Percentiles rank a stretch among this genome's conserved stretches.
phyloP scores from a whole-genome alignment of 192 early-diverging fungal species.

The Pilobolus umbonatus region DNA sequence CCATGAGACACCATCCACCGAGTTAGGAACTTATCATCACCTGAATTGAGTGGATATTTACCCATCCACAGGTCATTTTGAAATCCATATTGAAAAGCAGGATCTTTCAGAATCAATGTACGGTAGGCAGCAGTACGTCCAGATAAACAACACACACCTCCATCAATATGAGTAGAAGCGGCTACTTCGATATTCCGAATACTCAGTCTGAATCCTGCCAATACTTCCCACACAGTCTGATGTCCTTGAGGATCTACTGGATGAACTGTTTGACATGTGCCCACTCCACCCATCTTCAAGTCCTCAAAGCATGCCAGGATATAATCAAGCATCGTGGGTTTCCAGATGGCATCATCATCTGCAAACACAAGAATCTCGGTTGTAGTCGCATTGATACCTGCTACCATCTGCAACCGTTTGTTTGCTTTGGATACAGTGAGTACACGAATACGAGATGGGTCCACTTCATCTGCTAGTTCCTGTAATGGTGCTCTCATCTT shows the following conservation, averaged over 20 bases:
- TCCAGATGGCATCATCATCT: constrained; percentile 59
- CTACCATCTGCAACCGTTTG: constrained; percentile 56
- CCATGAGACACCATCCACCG: constrained; percentile 58
- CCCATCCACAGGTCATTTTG: constrained; percentile 53
- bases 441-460: constrained; percentile 41
- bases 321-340: constrained; percentile 47
- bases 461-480: constrained; percentile 40
- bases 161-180: constrained; percentile 58
- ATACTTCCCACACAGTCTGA: constrained; percentile 58
- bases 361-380: constrained; percentile 54
- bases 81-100: constrained; percentile 53
- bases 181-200: constrained; percentile 61
- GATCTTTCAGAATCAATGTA: constrained; percentile 55
- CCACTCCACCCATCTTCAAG: constrained; percentile 52
- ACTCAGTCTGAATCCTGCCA: constrained; percentile 51
- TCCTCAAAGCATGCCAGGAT: constrained; percentile 59
- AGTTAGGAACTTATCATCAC: constrained; percentile 61
- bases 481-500: constrained; percentile 38
- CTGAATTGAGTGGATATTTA: constrained; percentile 56
- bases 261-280: constrained; percentile 49
- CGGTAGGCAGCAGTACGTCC: constrained; percentile 59
- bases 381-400: constrained; percentile 47
- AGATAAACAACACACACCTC: constrained; percentile 58
- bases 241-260: constrained; percentile 35
- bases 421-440: constrained; percentile 43